These are phyloP conservation scores for Podila epigama DNA, from an alignment of 192 early-diverging fungal genomes.

Conservation along the genomic window DNA sequence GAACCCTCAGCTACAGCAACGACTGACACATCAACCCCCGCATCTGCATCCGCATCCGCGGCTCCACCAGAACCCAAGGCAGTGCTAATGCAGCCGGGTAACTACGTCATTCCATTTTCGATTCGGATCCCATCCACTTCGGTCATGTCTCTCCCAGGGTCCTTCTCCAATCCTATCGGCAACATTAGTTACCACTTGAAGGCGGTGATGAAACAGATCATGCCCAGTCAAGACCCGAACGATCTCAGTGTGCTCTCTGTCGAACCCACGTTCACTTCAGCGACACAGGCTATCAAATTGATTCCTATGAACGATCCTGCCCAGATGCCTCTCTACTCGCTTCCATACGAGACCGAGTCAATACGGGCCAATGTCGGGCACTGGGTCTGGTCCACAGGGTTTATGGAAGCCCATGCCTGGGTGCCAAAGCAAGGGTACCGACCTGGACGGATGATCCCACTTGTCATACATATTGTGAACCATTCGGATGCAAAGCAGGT, in stretches of 20 bases:
- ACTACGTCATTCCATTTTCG: slow-evolving; percentile 49
- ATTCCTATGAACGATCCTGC: slow-evolving; percentile 46
- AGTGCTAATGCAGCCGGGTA: slow-evolving; percentile 45
- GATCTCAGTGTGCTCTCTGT: slow-evolving; percentile 19
- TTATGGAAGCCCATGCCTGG: slow-evolving; percentile 47
- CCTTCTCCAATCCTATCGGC: slow-evolving; percentile 38
- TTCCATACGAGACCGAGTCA: slow-evolving; percentile 42
- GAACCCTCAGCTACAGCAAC: neutral
- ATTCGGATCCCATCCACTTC: slow-evolving; percentile 40
- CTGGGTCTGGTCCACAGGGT: slow-evolving; percentile 48
- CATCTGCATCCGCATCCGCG: slow-evolving; percentile 7
- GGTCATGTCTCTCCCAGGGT: slow-evolving; percentile 37
- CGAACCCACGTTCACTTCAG: slow-evolving; percentile 34
- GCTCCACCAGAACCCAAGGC: slow-evolving; percentile 34
- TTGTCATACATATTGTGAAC: slow-evolving; percentile 46
- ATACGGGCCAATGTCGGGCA: slow-evolving; percentile 41
- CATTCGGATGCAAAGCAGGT: slow-evolving; percentile 45
- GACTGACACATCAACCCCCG: neutral
- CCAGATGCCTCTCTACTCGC: slow-evolving; percentile 27
- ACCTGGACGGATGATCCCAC: slow-evolving; percentile 34
- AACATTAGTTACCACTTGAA: slow-evolving; percentile 33
- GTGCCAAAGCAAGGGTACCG: slow-evolving; percentile 47
- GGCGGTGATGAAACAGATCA: slow-evolving; percentile 45
- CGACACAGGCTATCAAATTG: slow-evolving; percentile 32
- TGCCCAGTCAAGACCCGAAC: slow-evolving; percentile 35